Base-by-base conservation (phyloP, 352 stramenopile species). In the Phytophthora meadii region DNA sequence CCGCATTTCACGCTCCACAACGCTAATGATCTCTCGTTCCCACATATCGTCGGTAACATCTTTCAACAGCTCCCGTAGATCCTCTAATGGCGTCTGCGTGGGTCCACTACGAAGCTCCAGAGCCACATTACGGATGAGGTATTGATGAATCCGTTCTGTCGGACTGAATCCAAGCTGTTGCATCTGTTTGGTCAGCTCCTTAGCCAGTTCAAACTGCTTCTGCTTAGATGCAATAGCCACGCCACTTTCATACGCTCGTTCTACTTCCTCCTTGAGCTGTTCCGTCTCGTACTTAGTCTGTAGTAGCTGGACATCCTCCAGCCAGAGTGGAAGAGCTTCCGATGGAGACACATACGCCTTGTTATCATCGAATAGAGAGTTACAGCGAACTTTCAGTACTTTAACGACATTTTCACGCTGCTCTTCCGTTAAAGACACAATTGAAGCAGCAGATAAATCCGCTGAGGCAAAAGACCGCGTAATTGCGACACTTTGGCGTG, bases 211-310 rank as follows among this genome's bases (percentile, higher is more conserved):
- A 32, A 90, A 88, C 55, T 93, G 80, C 25, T 73, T 70, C 65
- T 93, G 84, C 72, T 93, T 93, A 53, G 76, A 77, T 14, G 82
- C 76, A 55, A 93, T 90, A 10, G 84, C 82, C 12, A 93, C 71
- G 41, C 76, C 84, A 39, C 73, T 84, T 47, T 91, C 82, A 58
- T 92, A 93, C 3, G 71, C 82, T 5, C 65, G 62, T 24, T 47
- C 52, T 28, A 90, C 55, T 41, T 89, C 71, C 27, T 73, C 45
- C 11, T 39, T 36, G 0, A 88, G 50, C 12, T 64, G 39, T 0
- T 44, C 17, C 0, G 28, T 4, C 12, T 55, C 44, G 3, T 68
- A 59, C 53, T 76, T 45, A 30, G 32, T 32, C 59, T 77, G 48
- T n/a, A 88, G 45, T 5, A 12, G 30, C 6, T 58, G 49, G 12